Conservation (phyloP, 2,329 filamentous ascomycete genomes). For the Raffaelea arxii region DNA sequence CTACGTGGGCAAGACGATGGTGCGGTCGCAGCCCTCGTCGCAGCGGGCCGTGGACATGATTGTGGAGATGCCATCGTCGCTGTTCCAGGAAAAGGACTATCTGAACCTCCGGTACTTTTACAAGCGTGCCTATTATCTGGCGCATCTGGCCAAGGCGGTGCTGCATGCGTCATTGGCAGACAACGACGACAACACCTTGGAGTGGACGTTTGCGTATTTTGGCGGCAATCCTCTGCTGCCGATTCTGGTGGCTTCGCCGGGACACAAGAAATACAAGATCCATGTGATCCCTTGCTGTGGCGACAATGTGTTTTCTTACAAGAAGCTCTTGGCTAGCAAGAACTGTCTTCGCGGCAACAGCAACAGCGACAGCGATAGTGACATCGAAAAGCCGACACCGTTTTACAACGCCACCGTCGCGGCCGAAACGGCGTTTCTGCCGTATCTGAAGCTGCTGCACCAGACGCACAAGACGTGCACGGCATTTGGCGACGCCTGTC, state of each 20-base stretch:
- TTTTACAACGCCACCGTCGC: conserved; percentile 86
- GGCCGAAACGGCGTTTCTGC: conserved; percentile 62
- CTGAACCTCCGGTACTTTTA: conserved; percentile 90
- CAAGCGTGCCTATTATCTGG: conserved; percentile 84
- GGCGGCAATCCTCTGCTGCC: conserved; percentile 72
- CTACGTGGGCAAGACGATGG: conserved; percentile 67
- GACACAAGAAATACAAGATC: conserved; percentile 35
- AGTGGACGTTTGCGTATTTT: conserved; percentile 54
- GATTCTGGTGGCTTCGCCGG: conserved; percentile 33
- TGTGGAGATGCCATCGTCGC: conserved; percentile 66
- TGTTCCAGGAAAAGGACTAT: conserved; percentile 94
- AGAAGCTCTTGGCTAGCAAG: conserved; percentile 60
- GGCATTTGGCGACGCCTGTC: conserved; percentile 72
- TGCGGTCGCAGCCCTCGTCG: conserved; percentile 48
- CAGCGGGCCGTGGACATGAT: conserved; percentile 79
- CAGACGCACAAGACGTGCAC: conserved; percentile 58
- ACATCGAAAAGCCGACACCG: conserved; percentile 49
- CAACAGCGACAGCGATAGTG: conserved; percentile 28
- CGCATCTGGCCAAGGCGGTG: conserved; percentile 65
- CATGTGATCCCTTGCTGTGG: conserved; percentile 64
- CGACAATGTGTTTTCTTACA: conserved; percentile 56
- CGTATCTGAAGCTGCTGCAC: conserved; percentile 69
- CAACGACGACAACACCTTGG: no score
- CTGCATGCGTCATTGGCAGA: conserved; percentile 41
- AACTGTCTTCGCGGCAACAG: conserved; percentile 57